Evolutionary conservation across 192 early-diverging fungal species (phyloP).

Genomic region (Linnemannia schmuckeri): DNA sequence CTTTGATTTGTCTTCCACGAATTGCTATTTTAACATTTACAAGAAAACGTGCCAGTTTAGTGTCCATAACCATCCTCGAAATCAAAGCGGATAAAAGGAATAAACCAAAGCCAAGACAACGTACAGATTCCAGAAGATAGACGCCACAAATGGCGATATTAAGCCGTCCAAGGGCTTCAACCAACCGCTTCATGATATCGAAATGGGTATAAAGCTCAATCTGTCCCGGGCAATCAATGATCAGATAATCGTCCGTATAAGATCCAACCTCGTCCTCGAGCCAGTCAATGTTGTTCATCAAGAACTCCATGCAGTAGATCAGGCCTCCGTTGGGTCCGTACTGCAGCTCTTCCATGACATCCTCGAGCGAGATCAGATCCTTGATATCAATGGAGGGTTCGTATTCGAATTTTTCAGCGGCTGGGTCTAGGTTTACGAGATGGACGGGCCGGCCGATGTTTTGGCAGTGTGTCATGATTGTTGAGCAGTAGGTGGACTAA

Average conservation of each 20-base stretch:
- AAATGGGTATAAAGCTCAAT: conserved; percentile 99
- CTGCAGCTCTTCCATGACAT: conserved; percentile 97
- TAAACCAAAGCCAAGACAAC: background rate
- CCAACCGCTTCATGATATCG: conserved; percentile 91
- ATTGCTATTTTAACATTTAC: conserved; percentile 68
- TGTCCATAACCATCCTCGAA: background rate
- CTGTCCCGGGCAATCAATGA: conserved; percentile 97
- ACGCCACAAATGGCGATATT: conserved; percentile 93
- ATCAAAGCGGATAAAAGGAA: background rate
- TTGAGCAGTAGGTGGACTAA: conserved; percentile 94
- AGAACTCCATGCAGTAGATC: conserved; percentile 97
- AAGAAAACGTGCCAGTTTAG: background rate
- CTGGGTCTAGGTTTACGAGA: conserved; percentile 97
- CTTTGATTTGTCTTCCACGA: conserved; percentile 95
- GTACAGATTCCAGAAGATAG: conserved; percentile 86
- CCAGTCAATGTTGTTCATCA: conserved; percentile 97
- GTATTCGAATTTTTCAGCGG: conserved; percentile 97
- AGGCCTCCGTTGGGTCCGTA: conserved; percentile 98
- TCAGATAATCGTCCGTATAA: conserved; percentile 96
- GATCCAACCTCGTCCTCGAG: conserved; percentile 92
- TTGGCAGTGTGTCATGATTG: conserved; percentile 95
- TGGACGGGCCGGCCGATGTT: conserved; percentile 86
- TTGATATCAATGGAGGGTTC: conserved; percentile 92
- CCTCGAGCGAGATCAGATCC: conserved; percentile 96
- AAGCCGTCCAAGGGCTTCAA: conserved; percentile 74